A percentile compares a stretch with the other conserved stretches of the same genome.
Conservation (phyloP, 2,329 filamentous ascomycete species). For the Arthrobotrys pseudoclavata region DNA sequence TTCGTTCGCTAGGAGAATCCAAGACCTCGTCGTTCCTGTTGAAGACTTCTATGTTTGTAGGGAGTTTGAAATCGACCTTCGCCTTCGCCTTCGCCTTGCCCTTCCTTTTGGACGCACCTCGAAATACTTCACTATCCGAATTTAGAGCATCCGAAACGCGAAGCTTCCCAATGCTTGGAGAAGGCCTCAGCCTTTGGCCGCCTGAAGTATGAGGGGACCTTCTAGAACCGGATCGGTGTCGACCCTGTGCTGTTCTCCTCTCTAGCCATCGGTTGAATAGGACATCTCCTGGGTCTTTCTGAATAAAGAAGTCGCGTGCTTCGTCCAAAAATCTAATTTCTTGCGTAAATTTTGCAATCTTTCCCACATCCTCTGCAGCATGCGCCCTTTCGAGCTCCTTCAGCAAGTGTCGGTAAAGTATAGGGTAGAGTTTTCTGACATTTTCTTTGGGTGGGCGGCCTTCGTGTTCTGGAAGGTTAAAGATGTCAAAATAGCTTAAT, state of each 20-base stretch:
- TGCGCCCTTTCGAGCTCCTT: not conserved
- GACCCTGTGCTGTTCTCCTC: not conserved
- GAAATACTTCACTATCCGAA: not conserved
- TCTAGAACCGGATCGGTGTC: not conserved
- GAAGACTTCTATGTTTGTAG: not conserved
- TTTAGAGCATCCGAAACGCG: not conserved
- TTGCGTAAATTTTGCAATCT: not conserved
- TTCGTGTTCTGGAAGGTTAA: not conserved
- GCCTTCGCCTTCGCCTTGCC: not conserved
- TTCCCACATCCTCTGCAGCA: not conserved
- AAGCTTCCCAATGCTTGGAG: not conserved
- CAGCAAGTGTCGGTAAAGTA: not conserved
- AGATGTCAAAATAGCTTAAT: constrained; percentile 1
- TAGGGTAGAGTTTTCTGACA: not conserved
- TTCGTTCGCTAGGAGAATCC: constrained; percentile 9
- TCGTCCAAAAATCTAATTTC: not conserved
- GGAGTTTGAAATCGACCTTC: constrained; percentile 1
- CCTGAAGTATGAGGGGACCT: not conserved
- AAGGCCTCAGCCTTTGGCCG: not conserved
- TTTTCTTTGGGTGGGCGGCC: not conserved
- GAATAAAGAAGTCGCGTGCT: not conserved
- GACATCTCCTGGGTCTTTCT: not conserved
- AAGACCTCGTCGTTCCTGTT: not conserved
- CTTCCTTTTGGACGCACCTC: not conserved
- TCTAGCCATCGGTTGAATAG: not conserved